Conservation (phyloP, 805 yeast genomes). For the Wickerhamomyces silvicola region DNA sequence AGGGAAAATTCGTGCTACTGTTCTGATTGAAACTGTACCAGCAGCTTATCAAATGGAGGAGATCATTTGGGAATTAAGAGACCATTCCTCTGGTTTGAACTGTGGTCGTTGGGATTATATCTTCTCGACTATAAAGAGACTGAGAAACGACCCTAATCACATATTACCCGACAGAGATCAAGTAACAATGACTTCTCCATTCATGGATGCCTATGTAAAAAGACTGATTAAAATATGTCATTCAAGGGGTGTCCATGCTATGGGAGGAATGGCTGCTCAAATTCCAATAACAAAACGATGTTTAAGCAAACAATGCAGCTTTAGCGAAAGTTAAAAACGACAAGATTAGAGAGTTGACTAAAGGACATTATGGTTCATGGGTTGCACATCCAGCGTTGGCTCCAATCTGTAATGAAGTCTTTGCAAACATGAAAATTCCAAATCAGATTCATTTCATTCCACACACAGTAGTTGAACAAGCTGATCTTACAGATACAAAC, state of each 20-base stretch:
- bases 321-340: conserved; percentile 69
- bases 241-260: conserved; percentile 74
- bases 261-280: conserved; percentile 91
- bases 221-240: conserved; percentile 70
- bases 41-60: conserved; percentile 86
- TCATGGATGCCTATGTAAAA: conserved; percentile 74
- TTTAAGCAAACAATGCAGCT: conserved; percentile 54
- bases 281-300: conserved; percentile 75
- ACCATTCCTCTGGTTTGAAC: conserved; percentile 75
- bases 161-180: conserved; percentile 71
- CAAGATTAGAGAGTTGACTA: conserved; percentile 66
- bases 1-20: conserved; percentile 79
- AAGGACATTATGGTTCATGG: conserved; percentile 88
- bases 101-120: conserved; percentile 92
- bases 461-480: conserved; percentile 38
- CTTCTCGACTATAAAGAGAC: conserved; percentile 70
- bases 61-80: conserved; percentile 68
- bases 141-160: conserved; percentile 59
- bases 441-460: conserved; percentile 59
- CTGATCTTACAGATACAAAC: conserved; percentile 57
- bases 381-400: conserved; percentile 84
- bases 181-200: conserved; percentile 77
- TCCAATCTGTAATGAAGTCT: conserved; percentile 64
- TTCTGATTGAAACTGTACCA: conserved; percentile 75
- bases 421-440: conserved; percentile 76